phyloP scores from a whole-genome alignment of 768 basidiomycete genomes.

The Lentinula guzmanii region DNA sequence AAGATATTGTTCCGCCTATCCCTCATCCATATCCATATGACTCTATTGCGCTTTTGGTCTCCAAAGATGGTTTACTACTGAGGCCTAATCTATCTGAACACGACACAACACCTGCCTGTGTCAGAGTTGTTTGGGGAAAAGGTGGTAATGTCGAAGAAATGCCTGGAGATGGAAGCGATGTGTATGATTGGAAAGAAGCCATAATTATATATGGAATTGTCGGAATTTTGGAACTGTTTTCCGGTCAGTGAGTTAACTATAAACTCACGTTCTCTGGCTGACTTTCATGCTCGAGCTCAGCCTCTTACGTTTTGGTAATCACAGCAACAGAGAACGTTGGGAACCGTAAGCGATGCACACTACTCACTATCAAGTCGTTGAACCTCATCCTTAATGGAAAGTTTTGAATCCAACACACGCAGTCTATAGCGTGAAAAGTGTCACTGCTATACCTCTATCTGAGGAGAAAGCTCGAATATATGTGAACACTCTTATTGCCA shows the following conservation, averaged over 20 bases:
- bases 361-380: neutral
- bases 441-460: constrained; percentile 66
- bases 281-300: constrained; percentile 26
- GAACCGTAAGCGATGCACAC: constrained; percentile 39
- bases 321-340: constrained; percentile 59
- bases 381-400: constrained; percentile 19
- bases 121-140: constrained; percentile 61
- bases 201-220: constrained; percentile 72
- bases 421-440: constrained; percentile 64
- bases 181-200: constrained; percentile 47
- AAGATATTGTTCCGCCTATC: constrained; percentile 56
- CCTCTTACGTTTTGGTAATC: constrained; percentile 72
- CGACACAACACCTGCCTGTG: constrained; percentile 28
- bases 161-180: constrained; percentile 22
- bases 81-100: constrained; percentile 42
- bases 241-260: constrained; percentile 39
- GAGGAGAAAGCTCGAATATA: constrained; percentile 54
- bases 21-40: constrained; percentile 75
- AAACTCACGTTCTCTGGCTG: constrained; percentile 7
- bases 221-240: constrained; percentile 66
- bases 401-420: constrained; percentile 59
- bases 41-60: constrained; percentile 55
- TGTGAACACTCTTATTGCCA: constrained; percentile 46
- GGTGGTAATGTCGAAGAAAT: constrained; percentile 47
- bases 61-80: constrained; percentile 60